Evolutionary conservation across 2,329 filamentous ascomycete genomes (phyloP), one percentile per base, ranked within the genome.

Genomic region (Epichloe aotearoae): DNA sequence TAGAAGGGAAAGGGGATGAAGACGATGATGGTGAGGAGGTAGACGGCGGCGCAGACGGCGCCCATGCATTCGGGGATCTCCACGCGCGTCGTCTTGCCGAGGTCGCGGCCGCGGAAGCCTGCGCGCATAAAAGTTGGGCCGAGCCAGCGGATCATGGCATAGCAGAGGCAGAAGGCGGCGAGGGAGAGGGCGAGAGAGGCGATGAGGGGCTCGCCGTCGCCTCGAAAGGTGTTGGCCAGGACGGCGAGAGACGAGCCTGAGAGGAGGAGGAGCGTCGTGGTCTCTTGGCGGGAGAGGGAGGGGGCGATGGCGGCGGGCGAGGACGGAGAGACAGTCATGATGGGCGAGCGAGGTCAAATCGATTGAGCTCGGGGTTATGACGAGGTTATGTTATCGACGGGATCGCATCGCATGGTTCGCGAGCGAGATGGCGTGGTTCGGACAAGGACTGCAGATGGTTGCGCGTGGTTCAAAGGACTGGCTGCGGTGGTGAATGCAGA

Each of bases 1-100:
- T 96, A 97, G 67, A 98, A 97, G 1, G 90, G 87, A 68, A 96
- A 95, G 0, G 93, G 93, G 52, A 97, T 89, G 66, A 98, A 98
- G 55, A 88, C 72, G 58, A 97, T 94, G 57, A 97, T 77, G 47
- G 83, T 79, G 57, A 98, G 76, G 42, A 98, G 76, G 69, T 97
- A 97, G 26, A 97, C 89, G 57, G 93, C 80, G 8, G 91, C 93
- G 64, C 88, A 94, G 26, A 98, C 79, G 52, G 88, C 88, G 33
- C 93, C 93, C 90, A 98, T 96, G 58, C 87, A 91, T 69, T 98
- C 93, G 20, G 93, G 93, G 60, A 96, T 84, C 67, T 93, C 88
- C 53, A 76, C 76, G 57, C 80, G 80, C 59, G 81, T 64, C 43
- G 65, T 58, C 65, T 75, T 98, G 63, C 85, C 84, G 74, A 96